Evolutionary conservation across 441 rosid species (phyloP), one percentile per base, ranked within the genome.

Genomic region (Jatropha multifida): DNA sequence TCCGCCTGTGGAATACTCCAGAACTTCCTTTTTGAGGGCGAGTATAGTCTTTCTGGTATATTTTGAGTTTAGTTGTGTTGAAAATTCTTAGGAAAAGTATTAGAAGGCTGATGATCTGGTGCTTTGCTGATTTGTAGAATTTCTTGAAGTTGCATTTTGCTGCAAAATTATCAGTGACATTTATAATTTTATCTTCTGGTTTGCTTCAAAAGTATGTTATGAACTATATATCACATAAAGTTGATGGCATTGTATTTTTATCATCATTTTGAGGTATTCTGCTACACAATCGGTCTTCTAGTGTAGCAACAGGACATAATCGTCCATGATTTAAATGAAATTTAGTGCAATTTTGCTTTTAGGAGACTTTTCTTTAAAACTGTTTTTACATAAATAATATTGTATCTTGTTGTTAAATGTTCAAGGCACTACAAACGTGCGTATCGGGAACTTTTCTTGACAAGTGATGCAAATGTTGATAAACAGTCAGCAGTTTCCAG

Each of bases 361-460:
- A n/a, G 10, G 62, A 58, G 17, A 26, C 27, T 26, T 20, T 9
- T 8, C 20, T 7, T 40, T 52, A 23, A 4, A 7, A 61, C 20
- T 38, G 11, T 64, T 66, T 17, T 55, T 15, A 6, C 23, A 40
- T 68, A 58, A 8, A 23, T 71, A 56, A 8, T 38, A 27, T 69
- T 75, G 75, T 44, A 60, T 79, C 59, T 74, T 74, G 38, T 75
- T 70, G 63, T 75, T 83, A 67, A 38, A 79, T 73, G 70, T 76
- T 65, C 73, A 74, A 95, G 98, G 86, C 87, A 83, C 82, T 95
- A 93, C 80, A 91, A 93, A 82, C 94, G 96, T 27, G 89, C 87
- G 72, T 96, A 84, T 78, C 78, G 73, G 20, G 97, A 93, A 76
- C 85, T 93, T 83, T 96, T 96, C 88, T 77, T 80, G 84, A 72